Conservation (phyloP, 768 basidiomycete species). For the Cystobasidium onofrii region DNA sequence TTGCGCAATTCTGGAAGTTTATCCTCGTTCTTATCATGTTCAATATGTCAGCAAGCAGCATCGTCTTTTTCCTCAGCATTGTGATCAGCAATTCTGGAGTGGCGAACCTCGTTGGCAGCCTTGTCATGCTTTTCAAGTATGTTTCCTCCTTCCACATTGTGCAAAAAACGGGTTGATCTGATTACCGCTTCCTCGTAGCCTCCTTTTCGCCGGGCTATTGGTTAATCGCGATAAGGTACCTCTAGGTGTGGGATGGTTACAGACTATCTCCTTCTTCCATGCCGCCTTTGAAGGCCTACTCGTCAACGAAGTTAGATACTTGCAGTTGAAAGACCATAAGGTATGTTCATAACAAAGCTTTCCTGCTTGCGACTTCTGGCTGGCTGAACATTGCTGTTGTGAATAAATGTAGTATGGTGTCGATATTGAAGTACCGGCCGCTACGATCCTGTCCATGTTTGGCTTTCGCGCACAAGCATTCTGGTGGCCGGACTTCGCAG, state of each 20-base stretch:
- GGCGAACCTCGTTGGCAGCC: constrained; percentile 84
- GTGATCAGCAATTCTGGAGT: constrained; percentile 77
- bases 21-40: constrained; percentile 89
- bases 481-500: constrained; percentile 94
- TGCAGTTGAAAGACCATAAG: constrained; percentile 77
- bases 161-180: neutral
- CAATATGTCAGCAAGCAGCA: constrained; percentile 89
- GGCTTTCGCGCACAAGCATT: constrained; percentile 75
- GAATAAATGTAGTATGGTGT: constrained; percentile 90
- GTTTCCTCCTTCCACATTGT: constrained; percentile 44
- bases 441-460: constrained; percentile 87
- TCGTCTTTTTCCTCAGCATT: constrained; percentile 82
- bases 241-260: constrained; percentile 68
- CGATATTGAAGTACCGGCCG: constrained; percentile 90
- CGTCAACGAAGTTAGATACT: constrained; percentile 92
- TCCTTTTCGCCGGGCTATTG: constrained; percentile 87
- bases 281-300: constrained; percentile 94
- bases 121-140: constrained; percentile 98
- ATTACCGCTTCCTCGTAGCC: constrained; percentile 49
- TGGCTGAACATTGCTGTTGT: too few species aligned
- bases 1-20: constrained; percentile 94
- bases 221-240: constrained; percentile 85
- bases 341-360: constrained; percentile 3
- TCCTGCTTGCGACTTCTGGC: too few species aligned
- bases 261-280: constrained; percentile 94